Conservation (phyloP, 768 basidiomycete genomes). For the Mycena leptocephala region DNA sequence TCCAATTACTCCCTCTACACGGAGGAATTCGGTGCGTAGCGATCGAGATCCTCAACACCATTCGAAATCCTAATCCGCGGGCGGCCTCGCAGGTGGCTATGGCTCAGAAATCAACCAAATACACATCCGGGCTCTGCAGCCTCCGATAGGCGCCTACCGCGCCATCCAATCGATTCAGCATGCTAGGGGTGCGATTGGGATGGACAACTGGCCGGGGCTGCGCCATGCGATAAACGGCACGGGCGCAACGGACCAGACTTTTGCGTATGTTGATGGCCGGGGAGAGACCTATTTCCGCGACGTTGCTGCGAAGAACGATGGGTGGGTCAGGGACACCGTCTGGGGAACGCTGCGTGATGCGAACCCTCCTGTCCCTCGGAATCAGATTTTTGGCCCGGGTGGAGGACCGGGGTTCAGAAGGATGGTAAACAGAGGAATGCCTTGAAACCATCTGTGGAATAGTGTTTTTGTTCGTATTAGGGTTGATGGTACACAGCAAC, state of each 20-base stretch:
- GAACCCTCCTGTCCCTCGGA: constrained; percentile 47
- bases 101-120: constrained; percentile 50
- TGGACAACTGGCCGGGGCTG: constrained; percentile 53
- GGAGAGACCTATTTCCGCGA: constrained; percentile 52
- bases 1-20: constrained; percentile 50
- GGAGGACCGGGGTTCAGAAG: constrained; percentile 50
- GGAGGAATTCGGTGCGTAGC: constrained; percentile 43
- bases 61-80: background rate
- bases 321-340: constrained; percentile 49
- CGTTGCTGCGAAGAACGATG: constrained; percentile 50
- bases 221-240: constrained; percentile 53
- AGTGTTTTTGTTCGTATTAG: too few relatives aligned
- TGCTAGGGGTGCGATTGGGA: constrained; percentile 48
- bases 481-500: too few relatives aligned
- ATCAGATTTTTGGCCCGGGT: constrained; percentile 48
- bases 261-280: constrained; percentile 48
- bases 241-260: constrained; percentile 48
- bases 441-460: background rate
- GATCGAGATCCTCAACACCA: background rate
- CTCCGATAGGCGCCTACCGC: constrained; percentile 42
- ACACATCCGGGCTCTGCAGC: constrained; percentile 45
- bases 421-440: constrained; percentile 14
- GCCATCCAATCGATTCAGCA: constrained; percentile 50
- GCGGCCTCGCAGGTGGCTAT: constrained; percentile 42
- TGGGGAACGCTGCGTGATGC: constrained; percentile 48